A percentile compares a stretch with the other conserved stretches of the same genome.
Conservation (phyloP, 768 basidiomycete genomes). For the Collybia sordida region DNA sequence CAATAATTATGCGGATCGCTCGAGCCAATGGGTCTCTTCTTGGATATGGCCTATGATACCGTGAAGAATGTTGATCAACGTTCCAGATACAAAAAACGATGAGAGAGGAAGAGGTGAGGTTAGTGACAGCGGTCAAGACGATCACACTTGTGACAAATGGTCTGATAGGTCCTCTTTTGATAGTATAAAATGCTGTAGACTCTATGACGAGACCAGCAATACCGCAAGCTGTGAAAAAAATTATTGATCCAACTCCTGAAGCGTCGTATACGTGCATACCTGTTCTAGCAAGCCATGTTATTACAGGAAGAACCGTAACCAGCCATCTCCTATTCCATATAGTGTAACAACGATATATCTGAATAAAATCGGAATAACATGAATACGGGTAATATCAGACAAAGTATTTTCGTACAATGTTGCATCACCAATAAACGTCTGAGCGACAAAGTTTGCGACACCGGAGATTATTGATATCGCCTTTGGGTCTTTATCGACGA, state of each 20-base stretch:
- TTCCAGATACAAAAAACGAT: too few relatives aligned
- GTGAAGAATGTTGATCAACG: too few relatives aligned
- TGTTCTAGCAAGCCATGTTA: conserved; percentile 7
- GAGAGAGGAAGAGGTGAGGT: too few relatives aligned
- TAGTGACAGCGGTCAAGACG: too few relatives aligned
- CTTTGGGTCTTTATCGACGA: not conserved
- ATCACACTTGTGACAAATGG: too few relatives aligned
- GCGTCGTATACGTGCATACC: not conserved
- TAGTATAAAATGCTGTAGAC: not conserved
- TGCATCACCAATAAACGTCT: not conserved
- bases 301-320: conserved; percentile 2
- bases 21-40: too few relatives aligned
- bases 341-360: conserved; percentile 16
- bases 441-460: not conserved
- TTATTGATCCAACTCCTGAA: not conserved
- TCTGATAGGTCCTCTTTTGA: not conserved
- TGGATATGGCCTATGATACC: too few relatives aligned
- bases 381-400: not conserved
- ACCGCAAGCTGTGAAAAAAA: conserved; percentile 5
- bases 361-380: too few relatives aligned
- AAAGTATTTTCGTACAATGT: not conserved
- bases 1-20: too few relatives aligned
- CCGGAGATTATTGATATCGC: not conserved
- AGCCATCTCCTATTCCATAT: conserved; percentile 5
- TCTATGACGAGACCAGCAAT: conserved; percentile 6